Conservation (phyloP, 148 eudicot species). For the Vaccinium myrtillus region DNA sequence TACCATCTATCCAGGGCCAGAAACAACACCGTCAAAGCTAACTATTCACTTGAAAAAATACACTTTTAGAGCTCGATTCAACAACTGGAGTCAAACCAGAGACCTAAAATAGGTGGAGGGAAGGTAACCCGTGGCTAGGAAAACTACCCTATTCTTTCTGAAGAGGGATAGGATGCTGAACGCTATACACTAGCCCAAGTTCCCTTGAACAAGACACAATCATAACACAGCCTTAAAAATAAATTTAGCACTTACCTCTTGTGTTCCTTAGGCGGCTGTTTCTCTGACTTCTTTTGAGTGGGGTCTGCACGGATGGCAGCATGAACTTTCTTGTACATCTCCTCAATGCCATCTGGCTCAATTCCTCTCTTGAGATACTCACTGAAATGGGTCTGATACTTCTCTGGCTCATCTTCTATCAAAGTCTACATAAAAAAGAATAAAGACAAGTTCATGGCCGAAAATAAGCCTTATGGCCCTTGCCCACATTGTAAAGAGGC, state of each 20-base stretch:
- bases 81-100: neutral
- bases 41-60: neutral
- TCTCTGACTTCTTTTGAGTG: conserved; percentile 53
- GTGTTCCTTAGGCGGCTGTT: conserved; percentile 54
- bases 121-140: neutral
- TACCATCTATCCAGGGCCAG: neutral
- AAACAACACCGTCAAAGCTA: neutral
- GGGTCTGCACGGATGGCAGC: conserved; percentile 83
- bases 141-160: neutral
- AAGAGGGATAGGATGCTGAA: neutral
- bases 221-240: neutral
- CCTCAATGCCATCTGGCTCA: conserved; percentile 60
- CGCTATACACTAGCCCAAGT: neutral
- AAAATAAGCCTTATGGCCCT: neutral
- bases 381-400: conserved; percentile 73
- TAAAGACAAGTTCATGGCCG: neutral
- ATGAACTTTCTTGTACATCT: conserved; percentile 76
- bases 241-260: conserved; percentile 47
- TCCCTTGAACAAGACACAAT: neutral
- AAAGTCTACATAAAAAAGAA: conserved; percentile 36
- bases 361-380: conserved; percentile 58
- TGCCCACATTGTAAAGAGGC: neutral
- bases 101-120: neutral
- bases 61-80: neutral
- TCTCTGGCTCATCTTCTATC: conserved; percentile 87